Evolutionary conservation across 768 basidiomycete species (phyloP), one percentile per base, ranked within the genome.

Genomic region (Suillus tomentosus): DNA sequence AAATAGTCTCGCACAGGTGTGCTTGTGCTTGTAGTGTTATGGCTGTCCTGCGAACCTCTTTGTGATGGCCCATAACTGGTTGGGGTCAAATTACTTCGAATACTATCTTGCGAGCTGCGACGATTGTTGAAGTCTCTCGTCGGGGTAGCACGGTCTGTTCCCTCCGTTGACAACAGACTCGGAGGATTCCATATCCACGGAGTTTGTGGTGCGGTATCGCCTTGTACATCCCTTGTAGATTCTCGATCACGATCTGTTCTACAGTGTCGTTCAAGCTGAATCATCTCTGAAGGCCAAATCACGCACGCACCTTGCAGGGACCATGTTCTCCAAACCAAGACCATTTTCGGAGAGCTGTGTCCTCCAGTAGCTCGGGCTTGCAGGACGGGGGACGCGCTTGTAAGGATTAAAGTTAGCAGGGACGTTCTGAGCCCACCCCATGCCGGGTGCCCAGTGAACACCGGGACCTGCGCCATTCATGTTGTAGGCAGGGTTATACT

Each of bases 141-240:
- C 57, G 39, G 63, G 55, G 58, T 68, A 62, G 34, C 48, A 54
- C 61, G 61, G 58, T 73, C 55, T 54, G 53, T 11, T 42, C 66
- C 66, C 22, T 72, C 74, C 34, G 79, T 76, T 40, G 78, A 71
- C 10, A 71, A 64, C 24, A 87, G 76, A 63, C 77, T 76, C 42
- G 80, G 71, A 31, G 88, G 84, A 73, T 82, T 86, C 90, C 90
- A 92, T 62, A 90, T 81, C 90, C 90, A 92, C 9, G 90, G 90
- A 0, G 90, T 91, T 15, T 82, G 79, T 7, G 79, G 76, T 17
- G 75, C 77, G 19, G 77, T 76, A 22, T 78, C 77, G 13, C 63
- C 76, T 73, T 56, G 72, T 67, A 66, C 82, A 69, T 70, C 79
- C 67, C 40, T 82, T 79, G 66, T 53, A 39, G 61, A 50, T 11